Conservation (phyloP, 1,284 basidiomycete species). For the Gastroboletus turbinatus region DNA sequence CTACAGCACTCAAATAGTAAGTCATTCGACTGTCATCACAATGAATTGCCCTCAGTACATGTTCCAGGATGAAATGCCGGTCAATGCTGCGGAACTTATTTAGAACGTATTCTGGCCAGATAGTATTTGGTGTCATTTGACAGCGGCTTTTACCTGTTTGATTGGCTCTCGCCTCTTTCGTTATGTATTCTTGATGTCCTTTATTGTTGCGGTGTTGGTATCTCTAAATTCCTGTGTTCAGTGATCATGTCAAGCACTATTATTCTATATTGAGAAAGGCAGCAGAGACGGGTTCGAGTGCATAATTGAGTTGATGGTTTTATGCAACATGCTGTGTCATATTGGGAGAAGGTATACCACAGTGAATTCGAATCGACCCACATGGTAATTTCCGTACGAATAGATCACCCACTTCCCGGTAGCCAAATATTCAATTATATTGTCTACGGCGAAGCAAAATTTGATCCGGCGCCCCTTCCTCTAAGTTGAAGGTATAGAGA, state of each 20-base stretch:
- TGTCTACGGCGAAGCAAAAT: slow-evolving; percentile 1
- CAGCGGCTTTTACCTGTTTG: background rate
- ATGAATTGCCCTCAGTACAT: slow-evolving; percentile 1
- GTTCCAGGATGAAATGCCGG: slow-evolving; percentile 87
- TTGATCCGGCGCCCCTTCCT: slow-evolving; percentile 1
- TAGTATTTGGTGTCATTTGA: slow-evolving; percentile 1
- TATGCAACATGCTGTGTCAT: background rate
- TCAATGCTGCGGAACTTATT: slow-evolving; percentile 87
- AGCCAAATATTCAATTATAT: background rate
- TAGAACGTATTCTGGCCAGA: slow-evolving; percentile 34
- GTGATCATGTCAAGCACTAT: slow-evolving; percentile 1
- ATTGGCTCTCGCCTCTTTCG: slow-evolving; percentile 4
- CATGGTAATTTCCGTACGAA: background rate
- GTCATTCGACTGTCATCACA: slow-evolving; percentile 27
- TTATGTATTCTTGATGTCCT: slow-evolving; percentile 19
- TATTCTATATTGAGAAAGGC: background rate
- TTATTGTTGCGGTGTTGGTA: slow-evolving; percentile 45
- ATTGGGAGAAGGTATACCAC: background rate
- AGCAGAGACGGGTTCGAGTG: background rate
- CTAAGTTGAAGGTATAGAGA: background rate
- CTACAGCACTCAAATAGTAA: slow-evolving; percentile 86
- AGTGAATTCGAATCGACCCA: background rate
- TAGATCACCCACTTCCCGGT: background rate
- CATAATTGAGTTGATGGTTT: background rate
- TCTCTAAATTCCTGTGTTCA: slow-evolving; percentile 20